Percentiles rank a stretch among this genome's conserved stretches.
phyloP scores from a whole-genome alignment of 108 stramenopile species.

The Schizochytrium sp. region DNA sequence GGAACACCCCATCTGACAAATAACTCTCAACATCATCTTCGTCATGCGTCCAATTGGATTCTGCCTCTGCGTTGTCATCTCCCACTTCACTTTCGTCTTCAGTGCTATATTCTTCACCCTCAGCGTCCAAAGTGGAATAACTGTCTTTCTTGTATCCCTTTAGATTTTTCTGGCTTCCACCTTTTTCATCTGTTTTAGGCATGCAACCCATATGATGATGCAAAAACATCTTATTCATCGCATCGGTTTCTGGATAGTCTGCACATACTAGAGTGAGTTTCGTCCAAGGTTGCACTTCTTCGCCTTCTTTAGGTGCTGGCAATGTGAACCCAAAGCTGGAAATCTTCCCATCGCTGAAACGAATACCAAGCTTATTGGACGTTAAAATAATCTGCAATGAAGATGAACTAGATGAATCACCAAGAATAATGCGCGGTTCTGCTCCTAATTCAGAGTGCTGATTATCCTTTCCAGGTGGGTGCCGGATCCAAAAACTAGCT shows the following conservation, averaged over 20 bases:
- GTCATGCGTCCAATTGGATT: constrained; percentile 20
- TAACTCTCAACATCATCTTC: neutral
- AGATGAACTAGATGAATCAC: neutral
- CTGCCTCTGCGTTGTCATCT: neutral
- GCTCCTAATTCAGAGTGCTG: neutral
- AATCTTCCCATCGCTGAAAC: neutral
- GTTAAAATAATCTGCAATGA: neutral
- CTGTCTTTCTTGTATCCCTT: neutral
- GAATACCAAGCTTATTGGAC: neutral
- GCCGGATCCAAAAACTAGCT: neutral
- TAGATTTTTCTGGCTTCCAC: no score
- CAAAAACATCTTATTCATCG: neutral
- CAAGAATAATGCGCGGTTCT: neutral
- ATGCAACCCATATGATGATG: no score
- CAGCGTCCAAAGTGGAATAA: neutral
- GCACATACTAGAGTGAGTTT: neutral
- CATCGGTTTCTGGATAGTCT: neutral
- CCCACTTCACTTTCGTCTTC: constrained; percentile 17
- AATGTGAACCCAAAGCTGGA: neutral
- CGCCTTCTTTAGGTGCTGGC: neutral
- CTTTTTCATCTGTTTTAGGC: no score
- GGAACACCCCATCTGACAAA: constrained; percentile 20
- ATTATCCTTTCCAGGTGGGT: neutral
- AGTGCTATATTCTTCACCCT: neutral
- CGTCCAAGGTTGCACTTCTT: neutral